These are phyloP conservation scores for Phytomonas francai DNA, from an alignment of 208 protist species.

Conservation along the genomic window DNA sequence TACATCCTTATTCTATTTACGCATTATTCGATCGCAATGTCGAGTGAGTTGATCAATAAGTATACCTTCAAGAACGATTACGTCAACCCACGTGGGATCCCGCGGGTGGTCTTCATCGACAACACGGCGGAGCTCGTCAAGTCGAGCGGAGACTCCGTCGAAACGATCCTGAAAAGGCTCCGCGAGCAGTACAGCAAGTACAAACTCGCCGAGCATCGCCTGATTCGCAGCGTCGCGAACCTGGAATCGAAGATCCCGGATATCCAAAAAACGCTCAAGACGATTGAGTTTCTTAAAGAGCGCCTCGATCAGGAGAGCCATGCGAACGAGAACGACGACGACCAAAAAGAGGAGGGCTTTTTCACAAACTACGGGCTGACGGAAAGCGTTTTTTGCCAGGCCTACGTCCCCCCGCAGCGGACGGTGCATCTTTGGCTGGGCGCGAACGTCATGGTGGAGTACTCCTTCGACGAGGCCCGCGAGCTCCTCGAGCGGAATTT, in stretches of 20 bases:
- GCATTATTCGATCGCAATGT: no score
- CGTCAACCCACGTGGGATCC: slow-evolving; percentile 80
- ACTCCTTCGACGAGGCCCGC: slow-evolving; percentile 92
- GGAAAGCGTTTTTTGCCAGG: slow-evolving; percentile 85
- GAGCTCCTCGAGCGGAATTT: slow-evolving; percentile 89
- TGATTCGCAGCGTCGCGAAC: slow-evolving; percentile 74
- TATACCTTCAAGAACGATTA: slow-evolving; percentile 85
- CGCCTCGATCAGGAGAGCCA: slow-evolving; percentile 24
- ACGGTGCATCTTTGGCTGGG: slow-evolving; percentile 92
- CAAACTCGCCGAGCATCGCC: slow-evolving; percentile 88
- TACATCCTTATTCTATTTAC: no score
- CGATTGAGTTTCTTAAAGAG: slow-evolving; percentile 80
- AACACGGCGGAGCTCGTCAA: slow-evolving; percentile 75
- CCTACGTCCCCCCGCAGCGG: slow-evolving; percentile 66
- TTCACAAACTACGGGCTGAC: slow-evolving; percentile 84
- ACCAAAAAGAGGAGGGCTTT: slow-evolving; percentile 35
- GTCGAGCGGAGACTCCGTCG: slow-evolving; percentile 59
- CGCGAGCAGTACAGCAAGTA: slow-evolving; percentile 90
- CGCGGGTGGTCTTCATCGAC: slow-evolving; percentile 76
- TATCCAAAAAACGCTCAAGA: slow-evolving; percentile 88
- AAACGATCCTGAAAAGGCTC: slow-evolving; percentile 80
- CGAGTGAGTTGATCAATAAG: slow-evolving; percentile 31
- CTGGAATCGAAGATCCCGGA: slow-evolving; percentile 89
- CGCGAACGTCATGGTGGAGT: slow-evolving; percentile 97
- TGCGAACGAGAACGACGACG: slow-evolving; percentile 13